These are phyloP conservation scores for Pichia manshurica DNA, from an alignment of 805 yeast genomes.

Conservation along the genomic window DNA sequence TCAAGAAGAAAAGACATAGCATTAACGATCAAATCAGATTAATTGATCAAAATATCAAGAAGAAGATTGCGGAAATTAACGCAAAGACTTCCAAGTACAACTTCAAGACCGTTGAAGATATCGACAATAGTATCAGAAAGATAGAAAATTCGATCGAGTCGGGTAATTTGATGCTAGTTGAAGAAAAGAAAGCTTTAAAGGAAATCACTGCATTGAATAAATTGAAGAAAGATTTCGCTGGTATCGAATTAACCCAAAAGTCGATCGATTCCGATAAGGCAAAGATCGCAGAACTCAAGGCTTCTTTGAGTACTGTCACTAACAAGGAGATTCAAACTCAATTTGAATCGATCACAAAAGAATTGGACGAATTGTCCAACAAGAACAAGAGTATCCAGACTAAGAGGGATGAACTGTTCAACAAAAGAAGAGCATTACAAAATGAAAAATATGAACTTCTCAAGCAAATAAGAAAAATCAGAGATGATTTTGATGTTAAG, in stretches of 20 bases:
- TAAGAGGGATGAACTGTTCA: conserved; percentile 58
- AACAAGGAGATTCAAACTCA: conserved; percentile 59
- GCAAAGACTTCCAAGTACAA: conserved; percentile 62
- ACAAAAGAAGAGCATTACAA: conserved; percentile 61
- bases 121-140: conserved; percentile 56
- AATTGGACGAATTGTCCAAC: conserved; percentile 60
- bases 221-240: conserved; percentile 68
- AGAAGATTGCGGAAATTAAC: conserved; percentile 69
- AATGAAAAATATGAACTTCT: conserved; percentile 65
- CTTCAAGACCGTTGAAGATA: conserved; percentile 63
- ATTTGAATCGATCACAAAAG: conserved; percentile 63
- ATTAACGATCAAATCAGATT: conserved; percentile 61
- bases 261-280: conserved; percentile 73
- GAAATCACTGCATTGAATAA: conserved; percentile 83
- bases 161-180: conserved; percentile 80
- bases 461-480: conserved; percentile 59
- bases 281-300: conserved; percentile 70
- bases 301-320: conserved; percentile 50
- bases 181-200: conserved; percentile 78
- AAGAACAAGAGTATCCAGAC: conserved; percentile 56
- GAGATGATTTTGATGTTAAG: conserved; percentile 71
- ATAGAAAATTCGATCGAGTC: conserved; percentile 72
- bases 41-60: conserved; percentile 65
- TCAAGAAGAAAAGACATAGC: conserved; percentile 30
- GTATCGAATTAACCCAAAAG: conserved; percentile 68